A percentile compares a stretch with the other conserved stretches of the same genome.
Conservation (phyloP, 495 filamentous ascomycete species). For the Talaromyces borbonicus region DNA sequence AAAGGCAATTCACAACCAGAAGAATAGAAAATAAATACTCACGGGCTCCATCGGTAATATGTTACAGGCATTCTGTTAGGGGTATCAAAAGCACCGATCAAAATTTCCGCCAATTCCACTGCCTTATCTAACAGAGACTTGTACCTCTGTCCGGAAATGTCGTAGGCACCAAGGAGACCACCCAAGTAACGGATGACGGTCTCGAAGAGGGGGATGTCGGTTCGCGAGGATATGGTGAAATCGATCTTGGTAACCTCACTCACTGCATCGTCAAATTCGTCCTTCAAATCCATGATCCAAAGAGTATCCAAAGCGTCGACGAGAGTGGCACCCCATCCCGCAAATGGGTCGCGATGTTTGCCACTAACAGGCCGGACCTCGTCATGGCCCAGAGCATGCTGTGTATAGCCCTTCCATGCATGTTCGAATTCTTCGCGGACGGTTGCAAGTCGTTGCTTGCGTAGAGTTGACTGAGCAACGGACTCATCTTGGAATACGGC, state of each 20-base stretch:
- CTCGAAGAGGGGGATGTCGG: conserved; percentile 74
- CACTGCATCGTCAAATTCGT: conserved; percentile 83
- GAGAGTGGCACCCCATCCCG: conserved; percentile 88
- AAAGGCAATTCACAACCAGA: no score
- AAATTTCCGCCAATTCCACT: conserved; percentile 73
- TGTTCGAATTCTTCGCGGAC: conserved; percentile 59
- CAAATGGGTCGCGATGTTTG: conserved; percentile 63
- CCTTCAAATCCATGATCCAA: conserved; percentile 89
- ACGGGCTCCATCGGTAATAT: conserved; percentile 79
- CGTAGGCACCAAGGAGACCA: conserved; percentile 73
- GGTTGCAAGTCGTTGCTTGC: conserved; percentile 50
- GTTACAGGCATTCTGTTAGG: conserved; percentile 91
- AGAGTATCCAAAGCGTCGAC: conserved; percentile 90
- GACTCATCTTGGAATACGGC: conserved; percentile 57
- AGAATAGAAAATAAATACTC: conserved; percentile 19
- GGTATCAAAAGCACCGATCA: conserved; percentile 92
- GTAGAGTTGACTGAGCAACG: conserved; percentile 46
- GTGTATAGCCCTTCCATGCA: conserved; percentile 69
- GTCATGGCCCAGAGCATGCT: conserved; percentile 68
- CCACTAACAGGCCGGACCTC: conserved; percentile 62
- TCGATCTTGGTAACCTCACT: conserved; percentile 71
- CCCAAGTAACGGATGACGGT: conserved; percentile 82
- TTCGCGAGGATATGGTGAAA: conserved; percentile 62
- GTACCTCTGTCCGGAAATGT: conserved; percentile 63
- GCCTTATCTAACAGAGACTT: conserved; percentile 72